Percentiles rank a stretch among this genome's conserved stretches.
phyloP scores from a whole-genome alignment of 2,329 filamentous ascomycete species.

The Scortechinia acanthostroma region DNA sequence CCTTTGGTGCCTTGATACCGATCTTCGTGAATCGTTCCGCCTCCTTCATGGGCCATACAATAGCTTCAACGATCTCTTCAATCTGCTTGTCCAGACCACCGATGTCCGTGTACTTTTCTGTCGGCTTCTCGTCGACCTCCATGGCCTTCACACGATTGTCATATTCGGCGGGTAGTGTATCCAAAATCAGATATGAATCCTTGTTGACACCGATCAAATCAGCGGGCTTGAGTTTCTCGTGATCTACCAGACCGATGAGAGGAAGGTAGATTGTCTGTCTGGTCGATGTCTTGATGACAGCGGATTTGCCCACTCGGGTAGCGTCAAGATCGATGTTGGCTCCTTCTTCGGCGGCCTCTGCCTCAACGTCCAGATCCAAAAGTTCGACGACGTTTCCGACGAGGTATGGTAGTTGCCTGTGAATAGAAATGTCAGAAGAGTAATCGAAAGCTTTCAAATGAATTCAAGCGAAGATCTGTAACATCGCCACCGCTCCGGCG shows the following conservation, averaged over 20 bases:
- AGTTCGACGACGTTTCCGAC: conserved; percentile 75
- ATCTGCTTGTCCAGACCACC: conserved; percentile 75
- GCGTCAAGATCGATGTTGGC: conserved; percentile 75
- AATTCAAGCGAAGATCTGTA: neutral
- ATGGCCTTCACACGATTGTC: conserved; percentile 76
- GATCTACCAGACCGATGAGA: conserved; percentile 70
- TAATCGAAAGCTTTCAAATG: no score
- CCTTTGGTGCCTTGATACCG: conserved; percentile 73
- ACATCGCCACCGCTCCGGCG: no score
- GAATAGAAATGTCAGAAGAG: no score
- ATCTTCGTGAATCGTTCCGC: conserved; percentile 75
- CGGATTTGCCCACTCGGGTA: conserved; percentile 71
- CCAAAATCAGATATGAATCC: conserved; percentile 70
- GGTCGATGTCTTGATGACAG: conserved; percentile 75
- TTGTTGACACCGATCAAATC: conserved; percentile 76
- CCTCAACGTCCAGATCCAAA: conserved; percentile 66
- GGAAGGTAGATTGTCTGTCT: conserved; percentile 74
- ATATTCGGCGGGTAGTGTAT: conserved; percentile 73
- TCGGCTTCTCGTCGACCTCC: conserved; percentile 77
- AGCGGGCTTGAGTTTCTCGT: conserved; percentile 68
- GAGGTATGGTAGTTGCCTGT: conserved; percentile 73
- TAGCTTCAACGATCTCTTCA: conserved; percentile 70
- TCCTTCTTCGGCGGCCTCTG: conserved; percentile 69
- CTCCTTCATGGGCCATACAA: conserved; percentile 77
- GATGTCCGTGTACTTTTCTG: conserved; percentile 73